Conservation (phyloP, 2,329 filamentous ascomycete genomes). For the Phyllosticta citriasiana region DNA sequence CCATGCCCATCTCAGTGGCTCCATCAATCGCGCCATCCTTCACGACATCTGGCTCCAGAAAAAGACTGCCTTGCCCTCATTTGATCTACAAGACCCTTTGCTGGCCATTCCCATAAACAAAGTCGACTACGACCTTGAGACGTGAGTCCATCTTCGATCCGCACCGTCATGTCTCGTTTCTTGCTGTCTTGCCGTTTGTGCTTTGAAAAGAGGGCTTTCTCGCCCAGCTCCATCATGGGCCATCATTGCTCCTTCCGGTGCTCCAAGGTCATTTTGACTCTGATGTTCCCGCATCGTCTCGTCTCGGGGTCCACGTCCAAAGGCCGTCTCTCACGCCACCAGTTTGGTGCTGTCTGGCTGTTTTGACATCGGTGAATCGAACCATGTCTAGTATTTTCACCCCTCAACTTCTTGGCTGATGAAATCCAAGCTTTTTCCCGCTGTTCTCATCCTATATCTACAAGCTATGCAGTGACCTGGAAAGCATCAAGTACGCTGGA, state of each 20-base stretch:
- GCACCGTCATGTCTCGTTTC: background rate
- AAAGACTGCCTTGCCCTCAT: conserved; percentile 39
- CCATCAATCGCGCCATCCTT: conserved; percentile 61
- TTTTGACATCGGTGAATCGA: background rate
- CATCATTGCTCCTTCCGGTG: background rate
- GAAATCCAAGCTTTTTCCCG: conserved; percentile 54
- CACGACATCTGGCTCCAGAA: conserved; percentile 64
- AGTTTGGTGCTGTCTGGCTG: background rate
- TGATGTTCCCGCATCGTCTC: background rate
- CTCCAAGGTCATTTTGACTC: background rate
- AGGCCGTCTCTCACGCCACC: background rate
- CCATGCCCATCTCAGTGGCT: conserved; percentile 72
- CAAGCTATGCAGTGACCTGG: conserved; percentile 54
- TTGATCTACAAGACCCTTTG: conserved; percentile 57
- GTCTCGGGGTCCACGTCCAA: background rate
- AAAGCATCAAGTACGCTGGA: conserved; percentile 47
- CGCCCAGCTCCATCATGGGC: background rate
- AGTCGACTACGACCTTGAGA: conserved; percentile 59
- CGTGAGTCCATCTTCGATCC: conserved; percentile 38
- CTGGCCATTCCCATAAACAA: conserved; percentile 60
- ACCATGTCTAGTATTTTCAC: background rate
- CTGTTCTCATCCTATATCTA: conserved; percentile 75
- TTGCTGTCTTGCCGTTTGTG: background rate
- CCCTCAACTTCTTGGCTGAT: background rate
- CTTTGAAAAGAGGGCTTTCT: background rate